Conservation (phyloP, 1,284 basidiomycete species). For the Termitomyces sp. region DNA sequence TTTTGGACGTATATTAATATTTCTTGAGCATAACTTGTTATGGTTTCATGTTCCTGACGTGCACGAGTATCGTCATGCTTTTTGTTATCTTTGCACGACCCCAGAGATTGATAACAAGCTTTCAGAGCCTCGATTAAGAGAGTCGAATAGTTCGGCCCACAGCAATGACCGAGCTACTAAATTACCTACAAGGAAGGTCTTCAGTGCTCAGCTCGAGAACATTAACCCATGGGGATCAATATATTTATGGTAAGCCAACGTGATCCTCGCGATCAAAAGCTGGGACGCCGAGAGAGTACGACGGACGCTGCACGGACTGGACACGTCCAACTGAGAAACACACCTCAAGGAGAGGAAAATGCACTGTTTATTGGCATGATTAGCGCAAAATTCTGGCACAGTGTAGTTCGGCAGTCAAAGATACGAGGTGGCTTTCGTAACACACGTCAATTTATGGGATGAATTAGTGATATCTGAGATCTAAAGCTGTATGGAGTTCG, state of each 20-base stretch:
- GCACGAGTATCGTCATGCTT: not conserved
- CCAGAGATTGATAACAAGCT: not conserved
- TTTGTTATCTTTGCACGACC: not conserved
- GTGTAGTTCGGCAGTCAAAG: too few species aligned
- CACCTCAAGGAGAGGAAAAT: too few species aligned
- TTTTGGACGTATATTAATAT: not conserved
- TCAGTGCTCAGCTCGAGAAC: not conserved
- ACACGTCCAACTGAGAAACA: too few species aligned
- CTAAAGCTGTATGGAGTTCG: too few species aligned
- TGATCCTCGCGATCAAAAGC: not conserved
- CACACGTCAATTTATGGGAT: too few species aligned
- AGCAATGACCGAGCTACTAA: not conserved
- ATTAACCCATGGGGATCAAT: not conserved
- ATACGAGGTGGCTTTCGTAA: too few species aligned
- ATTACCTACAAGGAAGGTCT: not conserved
- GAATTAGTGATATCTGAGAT: too few species aligned
- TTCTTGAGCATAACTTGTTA: not conserved
- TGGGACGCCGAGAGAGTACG: too few species aligned
- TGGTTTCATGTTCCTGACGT: not conserved
- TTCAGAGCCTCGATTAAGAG: not conserved
- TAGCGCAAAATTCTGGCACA: too few species aligned
- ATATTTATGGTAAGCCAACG: too few species aligned
- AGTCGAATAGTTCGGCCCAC: not conserved
- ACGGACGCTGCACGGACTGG: too few species aligned
- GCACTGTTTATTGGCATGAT: too few species aligned